A percentile compares a stretch with the other conserved stretches of the same genome.
Conservation (phyloP, 2,329 filamentous ascomycete genomes). For the Cladophialophora bantiana region DNA sequence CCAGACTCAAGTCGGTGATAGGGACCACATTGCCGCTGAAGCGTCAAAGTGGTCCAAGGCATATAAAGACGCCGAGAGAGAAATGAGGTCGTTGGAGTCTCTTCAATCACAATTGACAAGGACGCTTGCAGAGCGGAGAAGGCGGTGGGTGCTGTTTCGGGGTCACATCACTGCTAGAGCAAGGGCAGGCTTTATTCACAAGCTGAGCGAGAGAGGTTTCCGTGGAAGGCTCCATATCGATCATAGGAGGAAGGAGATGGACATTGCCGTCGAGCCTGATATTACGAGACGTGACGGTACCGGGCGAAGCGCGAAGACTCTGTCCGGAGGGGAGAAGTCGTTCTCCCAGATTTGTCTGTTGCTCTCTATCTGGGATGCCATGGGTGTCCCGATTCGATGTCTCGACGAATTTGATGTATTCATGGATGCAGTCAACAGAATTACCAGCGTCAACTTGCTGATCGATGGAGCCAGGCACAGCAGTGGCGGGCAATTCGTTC, state of each 20-base stretch:
- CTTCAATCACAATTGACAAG: constrained; percentile 59
- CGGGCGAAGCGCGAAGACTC: constrained; percentile 84
- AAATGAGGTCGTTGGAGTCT: constrained; percentile 48
- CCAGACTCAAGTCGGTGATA: constrained; percentile 66
- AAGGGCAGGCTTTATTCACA: constrained; percentile 83
- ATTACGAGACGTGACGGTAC: constrained; percentile 71
- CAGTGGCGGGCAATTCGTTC: constrained; percentile 90
- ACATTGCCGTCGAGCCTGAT: constrained; percentile 77
- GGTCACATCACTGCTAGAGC: constrained; percentile 84
- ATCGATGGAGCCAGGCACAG: constrained; percentile 84
- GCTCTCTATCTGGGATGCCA: constrained; percentile 94
- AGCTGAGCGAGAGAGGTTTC: constrained; percentile 88
- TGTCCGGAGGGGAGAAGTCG: constrained; percentile 96
- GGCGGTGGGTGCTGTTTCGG: constrained; percentile 82
- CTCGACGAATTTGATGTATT: constrained; percentile 99
- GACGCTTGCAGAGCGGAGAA: constrained; percentile 72
- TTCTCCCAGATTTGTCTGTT: constrained; percentile 96
- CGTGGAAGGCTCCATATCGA: constrained; percentile 81
- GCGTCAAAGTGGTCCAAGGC: constrained; percentile 48
- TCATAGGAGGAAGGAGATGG: constrained; percentile 75
- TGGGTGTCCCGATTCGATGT: constrained; percentile 93
- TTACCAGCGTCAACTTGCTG: constrained; percentile 93
- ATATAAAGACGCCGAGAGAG: constrained; percentile 47
- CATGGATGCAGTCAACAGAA: constrained; percentile 97
- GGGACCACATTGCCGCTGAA: constrained; percentile 67